Conservation (phyloP, 345 rosid species). For the Limnanthes douglasii region DNA sequence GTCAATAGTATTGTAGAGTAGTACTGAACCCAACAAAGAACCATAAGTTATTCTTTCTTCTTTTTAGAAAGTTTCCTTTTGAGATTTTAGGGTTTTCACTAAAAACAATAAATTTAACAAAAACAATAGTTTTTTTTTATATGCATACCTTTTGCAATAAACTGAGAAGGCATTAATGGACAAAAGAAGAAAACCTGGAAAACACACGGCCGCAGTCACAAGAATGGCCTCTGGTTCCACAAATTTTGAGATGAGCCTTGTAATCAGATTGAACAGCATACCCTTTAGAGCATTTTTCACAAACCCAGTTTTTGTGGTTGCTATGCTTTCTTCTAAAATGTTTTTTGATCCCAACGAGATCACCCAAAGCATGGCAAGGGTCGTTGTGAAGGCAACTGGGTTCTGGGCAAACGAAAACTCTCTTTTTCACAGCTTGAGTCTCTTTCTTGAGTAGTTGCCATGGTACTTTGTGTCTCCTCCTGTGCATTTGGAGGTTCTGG, state of each 20-base stretch:
- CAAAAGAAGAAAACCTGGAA: constrained; percentile 92
- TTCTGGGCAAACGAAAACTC: constrained; percentile 91
- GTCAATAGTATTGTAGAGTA: too few species aligned
- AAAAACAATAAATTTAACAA: constrained; percentile 7
- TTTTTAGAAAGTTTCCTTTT: too few species aligned
- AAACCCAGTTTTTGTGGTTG: constrained; percentile 85
- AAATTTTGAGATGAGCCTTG: constrained; percentile 95
- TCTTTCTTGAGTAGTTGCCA: constrained; percentile 94
- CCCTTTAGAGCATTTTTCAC: constrained; percentile 77
- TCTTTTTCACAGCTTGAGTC: constrained; percentile 50
- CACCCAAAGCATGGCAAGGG: constrained; percentile 93
- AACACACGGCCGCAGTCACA: constrained; percentile 98
- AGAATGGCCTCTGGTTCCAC: constrained; percentile 94
- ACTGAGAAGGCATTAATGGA: too few species aligned
- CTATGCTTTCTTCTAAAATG: constrained; percentile 90
- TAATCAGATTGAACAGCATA: constrained; percentile 98
- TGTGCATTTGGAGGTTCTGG: constrained; percentile 97
- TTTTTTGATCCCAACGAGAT: constrained; percentile 94
- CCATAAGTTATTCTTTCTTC: too few species aligned
- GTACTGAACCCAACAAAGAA: too few species aligned
- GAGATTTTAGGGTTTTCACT: too few species aligned
- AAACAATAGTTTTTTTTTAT: too few species aligned
- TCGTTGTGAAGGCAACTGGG: constrained; percentile 86
- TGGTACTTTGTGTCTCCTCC: constrained; percentile 91
- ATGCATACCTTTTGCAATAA: too few species aligned